Evolutionary conservation across 345 rosid species (phyloP), one percentile per base, ranked within the genome.

Genomic region (Dovyalis caffra): DNA sequence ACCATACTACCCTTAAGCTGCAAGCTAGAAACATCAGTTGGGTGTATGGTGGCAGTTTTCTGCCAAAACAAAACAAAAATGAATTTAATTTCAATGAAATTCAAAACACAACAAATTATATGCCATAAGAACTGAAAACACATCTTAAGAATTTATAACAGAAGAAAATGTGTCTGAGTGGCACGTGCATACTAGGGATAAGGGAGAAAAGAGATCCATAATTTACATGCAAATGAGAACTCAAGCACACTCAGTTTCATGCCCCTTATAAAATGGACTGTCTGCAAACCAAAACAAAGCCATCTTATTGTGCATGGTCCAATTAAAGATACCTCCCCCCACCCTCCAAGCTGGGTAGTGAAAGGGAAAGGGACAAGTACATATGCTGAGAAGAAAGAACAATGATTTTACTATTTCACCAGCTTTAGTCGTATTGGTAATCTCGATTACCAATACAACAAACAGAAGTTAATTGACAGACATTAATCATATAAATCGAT

Each of bases 1-100:
- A 80, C 80, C 78, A 60, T 74, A 10, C 72, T 68, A 28, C 82
- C 73, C 72, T 81, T 84, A 20, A 67, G 80, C 72, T 71, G 71
- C 68, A 71, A 43, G 57, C 38, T 43, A 34, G 68, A 69, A 69
- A 69, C 70, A 72, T 83, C 80, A 61, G 45, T 76, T 63, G 56
- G 61, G 45, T 64, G 61, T 47, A 35, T 28, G 43, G 74, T 66
- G 32, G 78, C 53, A 53, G 43, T 79, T 76, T 77, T 76, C 85
- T 84, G 84, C 63, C 57, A 49, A 49, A 49, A 49, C 1, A 49
- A 49, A 49, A 49, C 20, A 0, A 20, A 49, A 49, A 49, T 18
- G 23, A 49, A n/a, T 49, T 49, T 49, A 20, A 49, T 49, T 18
- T 47, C 56, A 47, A 47, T 49, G 23, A 43, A 43, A 43, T 43